These are phyloP conservation scores for Debaryomycetaceae sp. DNA, from an alignment of 1,139 yeast species.

Conservation along the genomic window DNA sequence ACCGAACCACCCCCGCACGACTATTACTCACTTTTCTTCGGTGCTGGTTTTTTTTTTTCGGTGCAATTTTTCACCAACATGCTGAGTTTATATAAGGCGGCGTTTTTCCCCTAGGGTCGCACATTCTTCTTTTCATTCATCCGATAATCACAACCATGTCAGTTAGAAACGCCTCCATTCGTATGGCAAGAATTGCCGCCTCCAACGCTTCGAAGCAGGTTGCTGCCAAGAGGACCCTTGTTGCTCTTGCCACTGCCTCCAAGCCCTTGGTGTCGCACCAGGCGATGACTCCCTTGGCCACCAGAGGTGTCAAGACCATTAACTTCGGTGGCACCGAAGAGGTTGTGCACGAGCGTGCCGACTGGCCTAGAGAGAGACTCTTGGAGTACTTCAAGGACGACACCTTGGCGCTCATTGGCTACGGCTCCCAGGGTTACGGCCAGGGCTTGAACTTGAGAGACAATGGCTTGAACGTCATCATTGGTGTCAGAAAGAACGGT, in stretches of 20 bases:
- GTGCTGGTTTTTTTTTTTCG: neutral
- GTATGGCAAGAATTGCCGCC: conserved; percentile 60
- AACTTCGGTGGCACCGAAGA: conserved; percentile 96
- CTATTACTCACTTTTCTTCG: too few relatives aligned
- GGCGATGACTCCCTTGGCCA: conserved; percentile 34
- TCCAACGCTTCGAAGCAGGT: conserved; percentile 46
- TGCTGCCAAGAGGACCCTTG: conserved; percentile 62
- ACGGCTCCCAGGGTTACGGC: conserved; percentile 99
- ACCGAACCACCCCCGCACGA: conserved; percentile 5
- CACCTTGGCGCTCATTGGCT: conserved; percentile 95
- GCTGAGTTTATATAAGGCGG: conserved; percentile 3
- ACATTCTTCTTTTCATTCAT: conserved; percentile 4
- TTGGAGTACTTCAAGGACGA: conserved; percentile 96
- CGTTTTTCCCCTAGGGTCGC: neutral
- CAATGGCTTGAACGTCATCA: conserved; percentile 94
- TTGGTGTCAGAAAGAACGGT: conserved; percentile 98
- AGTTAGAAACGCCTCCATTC: conserved; percentile 58
- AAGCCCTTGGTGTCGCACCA: conserved; percentile 41
- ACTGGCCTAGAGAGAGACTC: conserved; percentile 98
- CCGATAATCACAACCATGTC: conserved; percentile 37
- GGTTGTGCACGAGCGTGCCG: conserved; percentile 95
- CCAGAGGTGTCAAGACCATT: conserved; percentile 92
- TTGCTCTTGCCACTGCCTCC: conserved; percentile 49
- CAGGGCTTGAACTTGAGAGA: conserved; percentile 99
- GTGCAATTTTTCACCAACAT: conserved; percentile 3